Conservation (phyloP, 257 asterid species). For the Capsicum rhomboideum region DNA sequence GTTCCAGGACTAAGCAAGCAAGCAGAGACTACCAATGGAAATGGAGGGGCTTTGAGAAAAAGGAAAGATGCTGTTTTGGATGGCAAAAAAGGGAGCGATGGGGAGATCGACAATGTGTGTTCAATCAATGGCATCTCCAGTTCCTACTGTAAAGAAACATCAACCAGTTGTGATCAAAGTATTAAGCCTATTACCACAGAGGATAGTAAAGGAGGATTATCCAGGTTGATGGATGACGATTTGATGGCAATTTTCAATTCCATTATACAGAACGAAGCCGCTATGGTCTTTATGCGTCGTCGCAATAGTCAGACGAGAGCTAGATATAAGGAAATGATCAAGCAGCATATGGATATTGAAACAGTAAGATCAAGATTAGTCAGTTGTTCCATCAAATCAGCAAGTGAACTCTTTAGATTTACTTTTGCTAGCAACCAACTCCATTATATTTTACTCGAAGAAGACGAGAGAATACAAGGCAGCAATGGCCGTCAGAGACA, state of each 20-base stretch:
- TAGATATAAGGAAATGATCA: conserved; percentile 61
- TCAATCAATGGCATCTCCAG: conserved; percentile 35
- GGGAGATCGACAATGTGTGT: conserved; percentile 49
- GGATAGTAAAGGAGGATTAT: conserved; percentile 15
- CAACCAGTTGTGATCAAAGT: conserved; percentile 17
- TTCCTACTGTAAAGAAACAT: conserved; percentile 31
- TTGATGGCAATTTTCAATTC: conserved; percentile 49
- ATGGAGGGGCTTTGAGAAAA: conserved; percentile 41
- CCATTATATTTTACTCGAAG: conserved; percentile 67
- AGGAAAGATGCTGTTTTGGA: conserved; percentile 38
- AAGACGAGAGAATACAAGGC: conserved; percentile 74
- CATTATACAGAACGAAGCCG: conserved; percentile 45
- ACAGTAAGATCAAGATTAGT: conserved; percentile 55
- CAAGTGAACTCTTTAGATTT: conserved; percentile 67
- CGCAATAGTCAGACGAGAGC: conserved; percentile 92
- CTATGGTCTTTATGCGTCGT: conserved; percentile 62
- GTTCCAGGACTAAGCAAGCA: conserved; percentile 7
- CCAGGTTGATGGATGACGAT: conserved; percentile 6
- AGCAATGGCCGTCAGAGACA: conserved; percentile 50
- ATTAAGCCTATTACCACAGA: conserved; percentile 11
- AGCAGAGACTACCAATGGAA: conserved; percentile 7
- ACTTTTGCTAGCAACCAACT: conserved; percentile 67
- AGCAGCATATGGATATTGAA: conserved; percentile 65
- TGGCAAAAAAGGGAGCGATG: conserved; percentile 42
- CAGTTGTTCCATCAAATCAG: conserved; percentile 34